These are phyloP conservation scores for Termitomyces sp. DNA, from an alignment of 768 basidiomycete species.

Conservation along the genomic window DNA sequence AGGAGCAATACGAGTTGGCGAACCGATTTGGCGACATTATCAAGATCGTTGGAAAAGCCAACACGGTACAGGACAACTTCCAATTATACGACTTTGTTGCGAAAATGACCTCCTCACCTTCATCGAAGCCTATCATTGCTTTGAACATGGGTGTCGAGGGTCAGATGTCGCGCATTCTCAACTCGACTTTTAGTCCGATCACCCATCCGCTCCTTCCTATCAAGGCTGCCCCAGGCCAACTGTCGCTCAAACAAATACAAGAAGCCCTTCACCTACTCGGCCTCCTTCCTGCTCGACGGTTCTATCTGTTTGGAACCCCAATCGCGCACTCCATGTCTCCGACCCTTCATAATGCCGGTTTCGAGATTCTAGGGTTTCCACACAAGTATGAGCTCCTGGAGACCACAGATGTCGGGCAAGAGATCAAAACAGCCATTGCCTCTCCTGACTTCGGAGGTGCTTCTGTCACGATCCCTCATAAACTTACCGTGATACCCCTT, in stretches of 20 bases:
- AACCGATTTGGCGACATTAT: constrained; percentile 75
- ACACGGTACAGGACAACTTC: constrained; percentile 70
- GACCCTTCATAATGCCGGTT: constrained; percentile 87
- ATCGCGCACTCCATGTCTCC: constrained; percentile 90
- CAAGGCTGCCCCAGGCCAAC: constrained; percentile 90
- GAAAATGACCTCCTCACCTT: constrained; percentile 31
- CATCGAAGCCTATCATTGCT: constrained; percentile 80
- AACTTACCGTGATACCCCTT: constrained; percentile 81
- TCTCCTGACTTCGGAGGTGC: constrained; percentile 86
- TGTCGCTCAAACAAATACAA: constrained; percentile 85
- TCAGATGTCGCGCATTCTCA: constrained; percentile 87
- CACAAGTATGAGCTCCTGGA: constrained; percentile 79
- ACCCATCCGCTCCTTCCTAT: constrained; percentile 84
- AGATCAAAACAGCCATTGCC: constrained; percentile 56
- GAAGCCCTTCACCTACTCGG: constrained; percentile 77
- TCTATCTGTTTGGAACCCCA: constrained; percentile 87
- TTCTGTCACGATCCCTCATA: constrained; percentile 94
- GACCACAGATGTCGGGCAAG: constrained; percentile 57
- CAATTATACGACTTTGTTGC: constrained; percentile 67
- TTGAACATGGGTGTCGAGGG: constrained; percentile 92
- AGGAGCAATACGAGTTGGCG: constrained; percentile 66
- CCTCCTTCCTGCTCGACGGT: constrained; percentile 62
- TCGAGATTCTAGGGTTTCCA: constrained; percentile 75
- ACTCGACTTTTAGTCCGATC: constrained; percentile 81
- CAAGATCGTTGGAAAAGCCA: constrained; percentile 89